Evolutionary conservation across 2,329 filamentous ascomycete genomes (phyloP).

Genomic region (Sphaerostilbella broomeana): DNA sequence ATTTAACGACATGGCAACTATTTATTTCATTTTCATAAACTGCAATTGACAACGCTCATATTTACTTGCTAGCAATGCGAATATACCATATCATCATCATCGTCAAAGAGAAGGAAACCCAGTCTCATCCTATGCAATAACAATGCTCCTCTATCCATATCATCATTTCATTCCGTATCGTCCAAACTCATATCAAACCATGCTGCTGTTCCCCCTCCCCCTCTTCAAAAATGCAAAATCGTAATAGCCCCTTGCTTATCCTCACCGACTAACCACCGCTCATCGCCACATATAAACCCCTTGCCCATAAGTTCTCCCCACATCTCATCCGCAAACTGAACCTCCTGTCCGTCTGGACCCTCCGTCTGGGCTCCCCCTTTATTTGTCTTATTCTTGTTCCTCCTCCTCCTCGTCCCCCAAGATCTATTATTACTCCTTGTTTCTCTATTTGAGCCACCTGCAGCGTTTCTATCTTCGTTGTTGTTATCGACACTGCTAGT

Average conservation of each 20-base stretch:
- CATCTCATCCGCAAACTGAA: slow-evolving; percentile 36
- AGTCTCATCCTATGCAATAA: no score
- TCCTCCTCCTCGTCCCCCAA: no score
- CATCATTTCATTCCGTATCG: no score
- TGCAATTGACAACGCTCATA: no score
- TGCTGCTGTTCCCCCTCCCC: neutral
- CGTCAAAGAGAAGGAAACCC: no score
- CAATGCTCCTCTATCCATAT: no score
- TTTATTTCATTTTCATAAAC: slow-evolving; percentile 15
- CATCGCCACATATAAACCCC: slow-evolving; percentile 51
- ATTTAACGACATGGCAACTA: neutral
- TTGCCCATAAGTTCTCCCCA: slow-evolving; percentile 44
- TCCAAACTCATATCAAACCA: neutral
- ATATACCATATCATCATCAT: no score
- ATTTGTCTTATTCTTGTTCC: slow-evolving; percentile 7
- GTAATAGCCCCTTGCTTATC: slow-evolving; percentile 45
- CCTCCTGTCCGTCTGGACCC: slow-evolving; percentile 25
- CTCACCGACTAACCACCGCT: slow-evolving; percentile 57
- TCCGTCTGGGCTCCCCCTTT: slow-evolving; percentile 6
- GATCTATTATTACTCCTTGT: no score
- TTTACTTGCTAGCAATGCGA: no score
- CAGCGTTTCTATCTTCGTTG: no score
- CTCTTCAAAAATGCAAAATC: slow-evolving; percentile 43
- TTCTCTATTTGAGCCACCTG: no score
- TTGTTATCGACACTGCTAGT: neutral